phyloP scores from a whole-genome alignment of 352 stramenopile genomes.

The Pythium dissimile region DNA sequence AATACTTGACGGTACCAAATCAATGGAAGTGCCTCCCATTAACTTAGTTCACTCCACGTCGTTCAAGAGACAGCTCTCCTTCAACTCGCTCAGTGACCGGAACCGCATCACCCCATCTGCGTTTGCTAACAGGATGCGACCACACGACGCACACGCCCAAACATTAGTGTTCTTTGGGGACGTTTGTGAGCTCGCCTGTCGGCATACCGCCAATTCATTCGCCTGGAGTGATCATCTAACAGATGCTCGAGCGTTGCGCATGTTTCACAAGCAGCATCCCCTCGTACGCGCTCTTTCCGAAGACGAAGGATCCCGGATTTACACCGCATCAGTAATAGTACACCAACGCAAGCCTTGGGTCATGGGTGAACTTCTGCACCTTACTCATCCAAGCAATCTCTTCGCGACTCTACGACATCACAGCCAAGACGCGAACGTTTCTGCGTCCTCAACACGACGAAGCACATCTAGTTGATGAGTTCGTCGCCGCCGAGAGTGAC shows the following conservation, averaged over 20 bases:
- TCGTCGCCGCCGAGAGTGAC: background rate
- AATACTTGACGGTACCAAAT: constrained; percentile 12
- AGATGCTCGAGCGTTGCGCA: background rate
- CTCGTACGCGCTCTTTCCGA: constrained; percentile 13
- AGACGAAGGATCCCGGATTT: constrained; percentile 7
- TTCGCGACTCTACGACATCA: too few species aligned
- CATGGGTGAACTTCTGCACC: constrained; percentile 14
- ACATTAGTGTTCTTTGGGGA: background rate
- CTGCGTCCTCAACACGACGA: too few species aligned
- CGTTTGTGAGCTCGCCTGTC: background rate
- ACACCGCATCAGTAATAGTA: constrained; percentile 21
- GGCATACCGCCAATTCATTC: background rate
- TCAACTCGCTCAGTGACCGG: background rate
- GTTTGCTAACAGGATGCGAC: background rate
- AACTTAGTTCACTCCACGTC: background rate
- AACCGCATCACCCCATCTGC: background rate
- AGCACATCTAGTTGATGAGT: background rate
- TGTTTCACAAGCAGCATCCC: background rate
- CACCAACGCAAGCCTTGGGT: constrained; percentile 10
- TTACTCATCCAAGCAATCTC: too few species aligned
- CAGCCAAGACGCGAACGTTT: too few species aligned
- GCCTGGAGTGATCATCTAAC: background rate
- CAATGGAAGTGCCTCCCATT: background rate
- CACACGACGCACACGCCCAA: constrained; percentile 1
- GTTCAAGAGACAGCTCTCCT: too few species aligned